Conservation (phyloP, 163 green algal species). For the Coccomyxa subellipsoidea region DNA sequence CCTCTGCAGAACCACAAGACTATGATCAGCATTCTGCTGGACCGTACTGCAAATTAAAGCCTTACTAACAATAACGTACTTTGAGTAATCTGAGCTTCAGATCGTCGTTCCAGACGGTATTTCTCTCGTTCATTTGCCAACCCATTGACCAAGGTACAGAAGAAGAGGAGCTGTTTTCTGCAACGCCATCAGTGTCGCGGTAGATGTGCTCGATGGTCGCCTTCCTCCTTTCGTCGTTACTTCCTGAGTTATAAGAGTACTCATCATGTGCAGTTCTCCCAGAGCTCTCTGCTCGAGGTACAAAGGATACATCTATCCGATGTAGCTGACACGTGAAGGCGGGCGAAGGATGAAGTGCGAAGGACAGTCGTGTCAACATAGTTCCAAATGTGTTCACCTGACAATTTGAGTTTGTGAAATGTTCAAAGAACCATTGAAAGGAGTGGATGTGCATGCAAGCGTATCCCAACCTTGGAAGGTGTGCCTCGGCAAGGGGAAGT, state of each 20-base stretch:
- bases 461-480: not conserved
- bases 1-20: not conserved
- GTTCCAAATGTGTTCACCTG: no score
- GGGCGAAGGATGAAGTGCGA: not conserved
- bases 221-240: not conserved
- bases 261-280: not conserved
- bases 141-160: conserved; percentile 34
- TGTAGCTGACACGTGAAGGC: not conserved
- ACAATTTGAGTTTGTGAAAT: no score
- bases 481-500: not conserved
- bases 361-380: not conserved
- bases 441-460: not conserved
- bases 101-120: conserved; percentile 38
- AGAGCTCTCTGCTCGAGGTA: not conserved
- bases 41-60: not conserved
- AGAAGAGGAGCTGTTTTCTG: not conserved
- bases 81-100: conserved; percentile 14
- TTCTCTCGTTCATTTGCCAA: conserved; percentile 41
- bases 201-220: not conserved
- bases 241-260: not conserved
- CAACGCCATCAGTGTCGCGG: not conserved
- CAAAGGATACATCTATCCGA: not conserved
- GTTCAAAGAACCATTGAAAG: not conserved
- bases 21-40: not conserved
- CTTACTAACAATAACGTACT: not conserved